A percentile compares a stretch with the other conserved stretches of the same genome.
phyloP scores from a whole-genome alignment of 1,139 yeast genomes.

The Fermentozyma sake region DNA sequence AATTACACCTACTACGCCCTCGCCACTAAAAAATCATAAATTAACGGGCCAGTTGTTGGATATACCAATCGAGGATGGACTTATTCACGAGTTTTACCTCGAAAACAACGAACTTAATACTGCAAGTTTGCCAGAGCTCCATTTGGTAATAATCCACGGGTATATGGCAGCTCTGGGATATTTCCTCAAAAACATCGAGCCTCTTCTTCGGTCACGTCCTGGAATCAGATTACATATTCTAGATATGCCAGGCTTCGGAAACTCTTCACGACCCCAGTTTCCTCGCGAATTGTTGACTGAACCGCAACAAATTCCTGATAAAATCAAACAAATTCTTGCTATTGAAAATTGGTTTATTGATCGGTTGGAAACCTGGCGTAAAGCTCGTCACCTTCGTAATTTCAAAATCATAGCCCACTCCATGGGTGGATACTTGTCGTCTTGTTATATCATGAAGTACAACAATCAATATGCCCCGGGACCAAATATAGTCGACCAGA shows the following conservation, averaged over 20 bases:
- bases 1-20: too few relatives aligned
- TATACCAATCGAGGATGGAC: conserved; percentile 24
- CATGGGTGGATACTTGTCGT: conserved; percentile 42
- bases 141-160: conserved; percentile 39
- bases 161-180: conserved; percentile 47
- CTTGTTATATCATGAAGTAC: conserved; percentile 41
- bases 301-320: conserved; percentile 17
- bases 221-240: conserved; percentile 30
- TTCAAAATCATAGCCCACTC: conserved; percentile 40
- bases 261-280: conserved; percentile 38
- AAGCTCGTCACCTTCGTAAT: conserved; percentile 15
- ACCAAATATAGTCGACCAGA: conserved; percentile 21
- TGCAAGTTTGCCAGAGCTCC: conserved; percentile 13
- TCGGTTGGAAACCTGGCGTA: conserved; percentile 36
- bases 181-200: conserved; percentile 37
- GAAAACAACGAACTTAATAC: conserved; percentile 20
- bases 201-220: conserved; percentile 27
- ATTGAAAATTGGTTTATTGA: conserved; percentile 45
- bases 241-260: conserved; percentile 45
- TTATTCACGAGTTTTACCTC: conserved; percentile 37
- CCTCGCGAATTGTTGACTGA: conserved; percentile 26
- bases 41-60: conserved; percentile 26
- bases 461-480: too few relatives aligned
- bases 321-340: conserved; percentile 29
- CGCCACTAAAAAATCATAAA: too few relatives aligned